A percentile compares a stretch with the other conserved stretches of the same genome.
Conservation (phyloP, 495 filamentous ascomycete genomes). For the Neurospora sp. region DNA sequence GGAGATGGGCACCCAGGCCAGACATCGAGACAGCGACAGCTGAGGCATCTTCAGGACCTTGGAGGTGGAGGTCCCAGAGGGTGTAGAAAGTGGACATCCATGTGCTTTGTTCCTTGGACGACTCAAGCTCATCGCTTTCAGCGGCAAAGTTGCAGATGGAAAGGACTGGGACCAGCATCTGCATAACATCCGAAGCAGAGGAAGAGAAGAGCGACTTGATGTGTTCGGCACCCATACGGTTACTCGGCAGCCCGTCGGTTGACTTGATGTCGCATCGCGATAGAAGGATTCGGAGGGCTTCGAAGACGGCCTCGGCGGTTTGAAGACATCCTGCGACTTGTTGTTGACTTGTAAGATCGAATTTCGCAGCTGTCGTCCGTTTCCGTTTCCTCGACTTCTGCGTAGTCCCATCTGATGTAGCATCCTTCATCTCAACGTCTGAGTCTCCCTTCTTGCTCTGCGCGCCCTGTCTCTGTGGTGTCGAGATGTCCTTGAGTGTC, state of each 20-base stretch:
- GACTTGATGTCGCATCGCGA: conserved; percentile 13
- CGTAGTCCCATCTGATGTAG: not conserved
- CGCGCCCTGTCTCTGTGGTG: conserved; percentile 7
- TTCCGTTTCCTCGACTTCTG: conserved; percentile 29
- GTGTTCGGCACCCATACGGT: conserved; percentile 33
- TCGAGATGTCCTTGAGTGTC: conserved; percentile 31
- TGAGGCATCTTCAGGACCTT: conserved; percentile 24
- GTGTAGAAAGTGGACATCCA: conserved; percentile 30
- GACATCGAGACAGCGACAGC: conserved; percentile 32
- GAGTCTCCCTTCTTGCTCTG: conserved; percentile 1
- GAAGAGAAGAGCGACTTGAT: conserved; percentile 38
- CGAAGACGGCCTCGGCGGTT: conserved; percentile 30
- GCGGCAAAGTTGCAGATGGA: conserved; percentile 25
- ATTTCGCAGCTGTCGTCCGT: conserved; percentile 13
- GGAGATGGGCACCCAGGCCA: conserved; percentile 16
- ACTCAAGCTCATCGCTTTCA: conserved; percentile 8
- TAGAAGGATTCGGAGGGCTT: conserved; percentile 26
- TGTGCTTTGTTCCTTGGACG: conserved; percentile 15
- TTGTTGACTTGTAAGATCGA: conserved; percentile 22
- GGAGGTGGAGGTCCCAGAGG: conserved; percentile 35
- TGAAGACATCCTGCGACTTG: conserved; percentile 22
- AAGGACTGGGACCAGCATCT: conserved; percentile 26
- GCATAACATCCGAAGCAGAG: conserved; percentile 27
- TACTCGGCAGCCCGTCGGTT: conserved; percentile 11
- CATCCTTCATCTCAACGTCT: conserved; percentile 23